A percentile compares a stretch with the other conserved stretches of the same genome.
Evolutionary conservation across 148 eudicot species (phyloP).

Genomic region (Cornus kousa): DNA sequence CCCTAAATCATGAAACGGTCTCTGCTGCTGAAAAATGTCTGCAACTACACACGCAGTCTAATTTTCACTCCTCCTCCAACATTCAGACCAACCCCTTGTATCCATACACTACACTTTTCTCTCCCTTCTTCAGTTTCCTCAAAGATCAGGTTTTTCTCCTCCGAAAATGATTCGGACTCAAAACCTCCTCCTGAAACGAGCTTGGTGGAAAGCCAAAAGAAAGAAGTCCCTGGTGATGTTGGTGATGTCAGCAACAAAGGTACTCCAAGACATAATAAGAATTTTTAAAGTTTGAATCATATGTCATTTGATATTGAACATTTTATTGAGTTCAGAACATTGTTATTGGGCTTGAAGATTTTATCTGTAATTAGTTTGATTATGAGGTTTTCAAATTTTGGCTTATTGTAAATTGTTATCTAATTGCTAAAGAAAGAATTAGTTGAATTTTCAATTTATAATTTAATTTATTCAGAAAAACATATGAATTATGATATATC

Average conservation of each 20-base stretch:
- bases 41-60: slow-evolving; percentile 25
- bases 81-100: slow-evolving; percentile 17
- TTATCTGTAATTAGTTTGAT: no score
- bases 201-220: slow-evolving; percentile 22
- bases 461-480: no score
- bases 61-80: slow-evolving; percentile 14
- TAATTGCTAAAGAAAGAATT: no score
- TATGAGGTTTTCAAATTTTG: background rate
- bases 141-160: slow-evolving; percentile 39
- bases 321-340: background rate
- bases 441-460: no score
- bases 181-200: slow-evolving; percentile 18
- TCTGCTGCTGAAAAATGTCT: slow-evolving; percentile 30
- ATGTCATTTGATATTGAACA: background rate
- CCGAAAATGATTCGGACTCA: slow-evolving; percentile 39
- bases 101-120: slow-evolving; percentile 10
- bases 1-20: slow-evolving; percentile 44
- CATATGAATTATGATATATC: no score
- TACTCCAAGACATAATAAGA: background rate
- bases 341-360: background rate
- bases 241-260: slow-evolving; percentile 59
- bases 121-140: slow-evolving; percentile 6
- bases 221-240: slow-evolving; percentile 24
- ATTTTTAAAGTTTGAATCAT: background rate
- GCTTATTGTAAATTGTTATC: background rate